These are phyloP conservation scores for Pyronema omphalodes DNA, from an alignment of 495 filamentous ascomycete genomes.

Conservation along the genomic window DNA sequence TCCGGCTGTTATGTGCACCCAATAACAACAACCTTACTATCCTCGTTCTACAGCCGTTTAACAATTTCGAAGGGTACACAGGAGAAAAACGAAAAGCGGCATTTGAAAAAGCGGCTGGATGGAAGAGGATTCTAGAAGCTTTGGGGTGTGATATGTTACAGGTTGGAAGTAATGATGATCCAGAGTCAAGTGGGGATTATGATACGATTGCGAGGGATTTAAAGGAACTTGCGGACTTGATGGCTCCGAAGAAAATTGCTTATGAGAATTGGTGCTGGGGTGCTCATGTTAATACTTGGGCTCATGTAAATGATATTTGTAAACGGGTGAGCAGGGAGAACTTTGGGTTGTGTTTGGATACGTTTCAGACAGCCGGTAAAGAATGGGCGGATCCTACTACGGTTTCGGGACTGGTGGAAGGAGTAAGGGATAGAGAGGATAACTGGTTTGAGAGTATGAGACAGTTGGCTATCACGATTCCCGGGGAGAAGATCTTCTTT, in stretches of 20 bases:
- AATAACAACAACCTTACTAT: conserved; percentile 35
- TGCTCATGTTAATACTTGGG: conserved; percentile 49
- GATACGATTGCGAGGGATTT: conserved; percentile 42
- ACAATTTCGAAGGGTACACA: conserved; percentile 65
- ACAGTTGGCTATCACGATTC: conserved; percentile 37
- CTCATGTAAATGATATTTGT: conserved; percentile 48
- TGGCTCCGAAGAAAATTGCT: conserved; percentile 39
- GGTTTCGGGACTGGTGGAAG: conserved; percentile 38
- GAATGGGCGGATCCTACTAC: conserved; percentile 66
- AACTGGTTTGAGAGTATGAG: conserved; percentile 36
- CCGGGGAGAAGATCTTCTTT: conserved; percentile 54
- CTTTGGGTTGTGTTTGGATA: conserved; percentile 62
- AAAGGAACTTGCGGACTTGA: conserved; percentile 42
- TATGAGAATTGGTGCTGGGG: conserved; percentile 85
- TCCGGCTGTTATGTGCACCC: conserved; percentile 33
- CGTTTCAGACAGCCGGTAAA: conserved; percentile 57
- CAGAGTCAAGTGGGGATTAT: conserved; percentile 33
- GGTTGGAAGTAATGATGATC: conserved; percentile 53
- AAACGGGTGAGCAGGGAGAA: conserved; percentile 41
- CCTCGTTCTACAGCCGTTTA: conserved; percentile 61
- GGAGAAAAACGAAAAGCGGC: conserved; percentile 44
- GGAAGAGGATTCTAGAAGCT: conserved; percentile 56
- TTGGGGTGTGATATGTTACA: conserved; percentile 38
- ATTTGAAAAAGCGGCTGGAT: conserved; percentile 44
- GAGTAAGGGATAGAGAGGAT: conserved; percentile 29